These are phyloP conservation scores for Didymella exigua DNA, from an alignment of 2,329 filamentous ascomycete species.

Conservation along the genomic window DNA sequence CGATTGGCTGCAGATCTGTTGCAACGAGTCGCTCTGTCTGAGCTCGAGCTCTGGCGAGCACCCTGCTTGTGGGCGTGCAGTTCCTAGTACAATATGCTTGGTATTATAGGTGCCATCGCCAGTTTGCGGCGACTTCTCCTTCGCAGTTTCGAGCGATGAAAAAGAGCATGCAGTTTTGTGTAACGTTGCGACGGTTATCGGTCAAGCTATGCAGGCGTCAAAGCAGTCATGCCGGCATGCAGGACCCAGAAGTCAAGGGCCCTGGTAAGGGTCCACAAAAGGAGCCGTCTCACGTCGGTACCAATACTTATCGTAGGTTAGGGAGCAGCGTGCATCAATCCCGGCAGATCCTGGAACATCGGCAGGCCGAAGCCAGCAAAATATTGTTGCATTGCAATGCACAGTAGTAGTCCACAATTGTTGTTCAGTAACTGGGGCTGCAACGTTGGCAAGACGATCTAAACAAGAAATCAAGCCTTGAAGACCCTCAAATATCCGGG, in stretches of 20 bases:
- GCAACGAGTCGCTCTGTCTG: neutral
- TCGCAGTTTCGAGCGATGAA: neutral
- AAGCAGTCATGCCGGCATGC: constrained; percentile 12
- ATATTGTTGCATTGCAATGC: constrained; percentile 4
- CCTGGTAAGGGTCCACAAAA: constrained; percentile 13
- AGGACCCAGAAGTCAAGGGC: constrained; percentile 1
- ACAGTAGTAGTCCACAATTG: neutral
- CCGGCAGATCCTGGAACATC: constrained; percentile 12
- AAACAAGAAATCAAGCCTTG: neutral
- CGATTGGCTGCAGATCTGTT: constrained; percentile 11
- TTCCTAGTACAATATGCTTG: neutral
- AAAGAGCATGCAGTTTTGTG: neutral
- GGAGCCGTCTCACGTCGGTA: constrained; percentile 14
- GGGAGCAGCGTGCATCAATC: constrained; percentile 7
- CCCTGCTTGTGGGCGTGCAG: neutral
- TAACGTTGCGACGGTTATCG: constrained; percentile 9
- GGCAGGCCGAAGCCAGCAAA: constrained; percentile 1
- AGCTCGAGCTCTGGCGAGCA: neutral
- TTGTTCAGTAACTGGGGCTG: neutral
- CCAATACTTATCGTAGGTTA: constrained; percentile 10
- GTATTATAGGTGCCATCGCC: neutral
- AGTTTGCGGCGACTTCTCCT: neutral
- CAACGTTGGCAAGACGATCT: neutral
- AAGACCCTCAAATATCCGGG: neutral
- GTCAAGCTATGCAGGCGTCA: constrained; percentile 13